phyloP scores from a whole-genome alignment of 345 rosid genomes.

The Sisymbrium irio region DNA sequence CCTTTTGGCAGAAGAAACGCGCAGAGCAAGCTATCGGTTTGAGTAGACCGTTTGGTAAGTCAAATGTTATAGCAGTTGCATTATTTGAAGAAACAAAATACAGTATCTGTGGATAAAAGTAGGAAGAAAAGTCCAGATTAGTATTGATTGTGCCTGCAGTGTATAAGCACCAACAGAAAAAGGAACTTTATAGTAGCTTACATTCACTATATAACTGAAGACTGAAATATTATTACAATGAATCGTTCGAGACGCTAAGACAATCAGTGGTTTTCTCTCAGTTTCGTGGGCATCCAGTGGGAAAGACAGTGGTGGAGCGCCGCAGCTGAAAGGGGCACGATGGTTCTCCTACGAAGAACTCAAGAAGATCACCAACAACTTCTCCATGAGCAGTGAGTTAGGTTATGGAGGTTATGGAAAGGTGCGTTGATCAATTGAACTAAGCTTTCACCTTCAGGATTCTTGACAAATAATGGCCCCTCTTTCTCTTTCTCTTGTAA shows the following conservation, averaged over 20 bases:
- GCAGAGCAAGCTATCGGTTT: slow-evolving; percentile 89
- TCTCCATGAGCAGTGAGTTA: slow-evolving; percentile 68
- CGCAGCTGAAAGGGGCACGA: slow-evolving; percentile 91
- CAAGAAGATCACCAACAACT: slow-evolving; percentile 66
- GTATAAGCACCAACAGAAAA: too few species aligned
- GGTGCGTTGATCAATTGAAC: slow-evolving; percentile 38
- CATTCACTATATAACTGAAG: too few species aligned
- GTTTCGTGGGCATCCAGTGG: slow-evolving; percentile 94
- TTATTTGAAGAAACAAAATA: background rate
- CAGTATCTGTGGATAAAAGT: too few species aligned
- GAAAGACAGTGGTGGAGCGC: slow-evolving; percentile 82
- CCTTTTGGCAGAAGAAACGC: slow-evolving; percentile 85
- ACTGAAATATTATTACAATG: too few species aligned
- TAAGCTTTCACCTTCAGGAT: background rate
- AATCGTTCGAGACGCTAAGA: background rate
- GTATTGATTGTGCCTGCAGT: too few species aligned
- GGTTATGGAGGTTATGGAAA: slow-evolving; percentile 98
- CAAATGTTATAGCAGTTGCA: background rate
- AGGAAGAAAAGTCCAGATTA: too few species aligned
- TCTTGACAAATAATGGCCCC: background rate
- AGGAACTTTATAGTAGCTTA: background rate
- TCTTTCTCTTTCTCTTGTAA: background rate
- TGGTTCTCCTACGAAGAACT: slow-evolving; percentile 97
- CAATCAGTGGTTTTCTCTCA: slow-evolving; percentile 30
- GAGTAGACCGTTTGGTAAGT: slow-evolving; percentile 85